Evolutionary conservation across 495 filamentous ascomycete genomes (phyloP), one percentile per base, ranked within the genome.

Genomic region (Hypoxylon fuscum): DNA sequence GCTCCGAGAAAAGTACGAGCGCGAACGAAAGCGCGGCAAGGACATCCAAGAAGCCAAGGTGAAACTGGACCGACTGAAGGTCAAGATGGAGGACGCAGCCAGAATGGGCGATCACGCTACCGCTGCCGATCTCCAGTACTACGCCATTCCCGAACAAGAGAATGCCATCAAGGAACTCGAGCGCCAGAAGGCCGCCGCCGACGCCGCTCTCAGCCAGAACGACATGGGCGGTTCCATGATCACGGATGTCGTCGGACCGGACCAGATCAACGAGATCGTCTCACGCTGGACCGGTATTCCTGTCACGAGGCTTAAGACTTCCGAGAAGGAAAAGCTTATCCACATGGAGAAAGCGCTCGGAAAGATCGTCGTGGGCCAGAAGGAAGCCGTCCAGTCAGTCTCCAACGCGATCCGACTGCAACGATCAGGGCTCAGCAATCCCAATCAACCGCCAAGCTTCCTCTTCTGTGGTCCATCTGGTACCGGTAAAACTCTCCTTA

Each of bases 191-290:
- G 83, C 84, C 3, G 79, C 78, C 25, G 87, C 87, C 5, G 95
- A 98, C 75, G 85, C 85, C 9, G 88, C 94, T 32, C 80, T 90
- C 10, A 88, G 82, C 62, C 81, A 81, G 12, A 82, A 77, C 27
- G 85, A 83, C 48, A 72, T 75, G 3, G 88, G 85, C 40, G 83
- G 82, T 49, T 78, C 84, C n/a, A 83, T 98, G 66, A 81, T 96
- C 35, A 92, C 93, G 8, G 95, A 98, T 72, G 82, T 95, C 5
- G 95, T 98, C 50, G 96, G 96, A 10, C 92, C 95, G 3, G 95
- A 98, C 51, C 94, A 98, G 72, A 98, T 98, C 83, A 98, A 98
- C 76, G 95, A 98, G 72, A 98, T 98, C 51, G 95, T 98, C 27
- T 90, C 88, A 31, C 85, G 91, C 20, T 97, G 92, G 92, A 98